Conservation (phyloP, 345 rosid genomes). For the Citrus maxima region DNA sequence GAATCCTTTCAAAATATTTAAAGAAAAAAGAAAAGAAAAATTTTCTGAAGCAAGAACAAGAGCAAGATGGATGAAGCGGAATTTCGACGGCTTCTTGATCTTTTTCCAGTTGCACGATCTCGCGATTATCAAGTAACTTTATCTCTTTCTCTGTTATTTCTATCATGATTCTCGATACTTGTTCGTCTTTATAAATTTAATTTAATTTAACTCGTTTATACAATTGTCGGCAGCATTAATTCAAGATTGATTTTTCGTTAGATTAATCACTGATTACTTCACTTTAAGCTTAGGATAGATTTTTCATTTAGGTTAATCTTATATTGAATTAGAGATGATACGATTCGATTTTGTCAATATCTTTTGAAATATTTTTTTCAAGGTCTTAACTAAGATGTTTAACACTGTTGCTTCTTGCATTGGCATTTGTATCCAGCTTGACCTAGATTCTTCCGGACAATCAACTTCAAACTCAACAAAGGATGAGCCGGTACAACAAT, state of each 20-base stretch:
- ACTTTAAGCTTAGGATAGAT: too few species aligned
- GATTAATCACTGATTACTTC: too few species aligned
- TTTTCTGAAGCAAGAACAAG: too few species aligned
- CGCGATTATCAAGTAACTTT: constrained; percentile 55
- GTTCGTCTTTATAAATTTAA: neutral
- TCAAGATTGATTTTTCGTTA: neutral
- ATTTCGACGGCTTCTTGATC: constrained; percentile 66
- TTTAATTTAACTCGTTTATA: neutral
- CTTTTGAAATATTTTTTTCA: neutral
- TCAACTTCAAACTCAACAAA: constrained; percentile 45
- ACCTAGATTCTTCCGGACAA: constrained; percentile 48
- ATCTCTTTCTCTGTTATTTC: constrained; percentile 3
- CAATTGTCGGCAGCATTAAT: neutral
- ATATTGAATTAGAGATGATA: neutral
- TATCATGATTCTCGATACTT: neutral
- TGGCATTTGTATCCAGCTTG: constrained; percentile 39
- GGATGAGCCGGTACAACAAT: constrained; percentile 28
- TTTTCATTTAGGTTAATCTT: neutral
- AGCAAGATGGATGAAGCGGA: constrained; percentile 69
- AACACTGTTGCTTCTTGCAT: neutral
- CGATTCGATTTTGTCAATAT: neutral
- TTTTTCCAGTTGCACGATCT: constrained; percentile 80
- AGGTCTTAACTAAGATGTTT: neutral
- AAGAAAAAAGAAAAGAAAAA: too few species aligned
- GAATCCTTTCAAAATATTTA: neutral